phyloP scores from a whole-genome alignment of 1,284 basidiomycete genomes.

The Irpex lacteus region DNA sequence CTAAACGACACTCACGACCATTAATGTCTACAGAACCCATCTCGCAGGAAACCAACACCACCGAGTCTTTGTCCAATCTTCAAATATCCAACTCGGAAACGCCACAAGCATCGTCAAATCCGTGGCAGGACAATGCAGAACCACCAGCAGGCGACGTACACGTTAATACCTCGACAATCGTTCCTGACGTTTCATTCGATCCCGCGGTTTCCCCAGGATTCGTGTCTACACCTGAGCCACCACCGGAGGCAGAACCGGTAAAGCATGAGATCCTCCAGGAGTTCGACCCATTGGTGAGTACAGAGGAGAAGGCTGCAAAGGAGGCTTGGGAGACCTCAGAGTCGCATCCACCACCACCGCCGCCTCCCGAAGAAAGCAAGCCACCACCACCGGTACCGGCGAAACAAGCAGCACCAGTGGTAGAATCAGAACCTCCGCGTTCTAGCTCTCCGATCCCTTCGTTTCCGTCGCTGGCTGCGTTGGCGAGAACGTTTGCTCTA shows the following conservation, averaged over 20 bases:
- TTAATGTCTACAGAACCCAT: conserved; percentile 1
- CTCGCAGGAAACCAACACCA: neutral
- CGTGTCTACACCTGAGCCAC: conserved; percentile 20
- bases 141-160: neutral
- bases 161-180: conserved; percentile 18
- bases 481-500: conserved; percentile 63
- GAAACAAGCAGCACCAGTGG: conserved; percentile 11
- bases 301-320: conserved; percentile 53
- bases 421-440: conserved; percentile 8
- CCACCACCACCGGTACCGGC: conserved; percentile 14
- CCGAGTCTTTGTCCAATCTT: conserved; percentile 5
- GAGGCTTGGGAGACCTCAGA: conserved; percentile 61
- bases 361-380: conserved; percentile 18
- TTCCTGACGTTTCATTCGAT: conserved; percentile 40
- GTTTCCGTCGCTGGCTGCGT: conserved; percentile 58
- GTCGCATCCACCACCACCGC: conserved; percentile 51
- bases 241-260: conserved; percentile 4
- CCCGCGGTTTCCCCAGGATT: conserved; percentile 34
- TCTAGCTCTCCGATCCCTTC: conserved; percentile 35
- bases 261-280: conserved; percentile 47
- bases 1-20: neutral
- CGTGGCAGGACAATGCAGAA: conserved; percentile 25
- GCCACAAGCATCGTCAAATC: conserved; percentile 20
- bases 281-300: conserved; percentile 63
- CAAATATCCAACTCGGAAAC: conserved; percentile 3